Evolutionary conservation across 345 rosid species (phyloP), one percentile per base, ranked within the genome.

Genomic region (Ceriops zippeliana): DNA sequence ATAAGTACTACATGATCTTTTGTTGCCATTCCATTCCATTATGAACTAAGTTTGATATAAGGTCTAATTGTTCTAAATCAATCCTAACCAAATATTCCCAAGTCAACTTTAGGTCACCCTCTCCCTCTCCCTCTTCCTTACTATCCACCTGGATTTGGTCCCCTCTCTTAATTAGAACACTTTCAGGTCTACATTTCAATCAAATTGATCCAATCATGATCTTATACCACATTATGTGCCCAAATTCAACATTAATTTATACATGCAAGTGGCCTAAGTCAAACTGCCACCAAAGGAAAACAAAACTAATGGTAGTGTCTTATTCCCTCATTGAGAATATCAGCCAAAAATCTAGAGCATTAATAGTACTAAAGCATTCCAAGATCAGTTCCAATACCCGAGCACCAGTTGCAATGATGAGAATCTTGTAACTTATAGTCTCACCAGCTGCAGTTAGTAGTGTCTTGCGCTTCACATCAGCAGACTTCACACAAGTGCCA

Each of bases 381-480:
- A 81, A 81, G 79, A 81, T 67, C 70, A 69, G 73, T 69, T 83
- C 65, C 80, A 82, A 68, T 95, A 95, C 99, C 97, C 91, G 89
- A 83, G 99, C 99, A 84, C 99, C 99, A 67, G 97, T 91, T 65
- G 96, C 97, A 79, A 95, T 81, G 76, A 95, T 88, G 72, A 95
- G 89, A 80, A 81, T 70, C 76, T 90, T 86, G 82, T 89, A 95
- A 79, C 92, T 87, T 74, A 95, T 95, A 61, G 97, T 95, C 84
- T 95, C 99, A 58, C 97, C 97, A 8, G 90, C 73, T 72, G 91
- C 90, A 57, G 97, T 91, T 78, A 91, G 75, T 67, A 91, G 85
- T 66, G 92, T 88, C 80, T 85, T 91, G 37, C 96, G 89, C 81
- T 89, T 88, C 78, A 89, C 86, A 78, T 95, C 99, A 58, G 84